Evolutionary conservation across 345 rosid species (phyloP), one percentile per base, ranked within the genome.

Genomic region (Salix purpurea): DNA sequence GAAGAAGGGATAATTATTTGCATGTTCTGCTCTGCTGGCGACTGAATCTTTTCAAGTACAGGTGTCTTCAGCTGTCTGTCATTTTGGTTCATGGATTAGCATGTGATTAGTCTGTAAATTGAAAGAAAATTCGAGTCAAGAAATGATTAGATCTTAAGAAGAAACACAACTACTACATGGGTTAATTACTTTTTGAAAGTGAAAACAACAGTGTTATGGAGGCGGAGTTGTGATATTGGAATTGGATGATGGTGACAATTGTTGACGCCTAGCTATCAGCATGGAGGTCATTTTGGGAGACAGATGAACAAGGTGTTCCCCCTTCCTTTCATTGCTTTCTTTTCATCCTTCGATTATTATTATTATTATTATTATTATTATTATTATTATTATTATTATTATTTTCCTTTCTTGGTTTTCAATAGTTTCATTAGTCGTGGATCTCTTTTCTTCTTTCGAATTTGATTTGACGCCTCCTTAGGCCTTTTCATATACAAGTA

Each of bases 31-130:
- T 21, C 21, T 26, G 36, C 16, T 50, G 61, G 73, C 60, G 78
- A 62, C 65, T 82, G 69, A 72, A 82, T 79, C 71, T 81, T 76
- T 73, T 50, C 18, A 79, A 82, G 76, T 81, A 74, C 88, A 85
- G 87, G 77, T 88, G 84, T 83, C 71, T 85, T 84, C 82, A 78
- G 85, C 77, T 84, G 89, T 76, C 75, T 69, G 26, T 70, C 67
- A 66, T 76, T 74, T 56, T 37, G 73, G 23, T 76, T 54, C 61
- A 66, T 64, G 80, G 80, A 67, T 40, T 77, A 74, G 79, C 91
- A 82, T 86, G 89, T 88, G 87, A 78, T 77, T 34, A 80, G 78
- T 80, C 78, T 83, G 86, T 81, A 78, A 83, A 81, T 83, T 76
- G 71, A 62, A 73, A 67, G 65, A 68, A 50, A 64, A 67, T 5